These are phyloP conservation scores for Sambucus nigra DNA, from an alignment of 129 eudicot species.

Conservation along the genomic window DNA sequence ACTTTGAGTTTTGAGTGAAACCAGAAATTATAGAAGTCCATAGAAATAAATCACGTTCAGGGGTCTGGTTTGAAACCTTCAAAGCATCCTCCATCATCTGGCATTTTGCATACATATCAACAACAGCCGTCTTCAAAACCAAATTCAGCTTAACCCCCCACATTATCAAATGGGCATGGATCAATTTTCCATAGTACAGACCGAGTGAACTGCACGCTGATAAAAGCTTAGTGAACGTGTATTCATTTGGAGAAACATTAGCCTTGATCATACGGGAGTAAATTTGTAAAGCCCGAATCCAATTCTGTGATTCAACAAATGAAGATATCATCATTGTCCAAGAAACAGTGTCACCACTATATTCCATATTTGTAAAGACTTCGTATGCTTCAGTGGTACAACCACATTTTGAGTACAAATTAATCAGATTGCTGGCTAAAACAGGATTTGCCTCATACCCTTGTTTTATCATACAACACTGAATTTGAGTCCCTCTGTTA, in stretches of 20 bases:
- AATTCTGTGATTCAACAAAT: too few species aligned
- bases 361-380: not conserved
- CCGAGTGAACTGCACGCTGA: constrained; percentile 8
- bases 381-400: constrained; percentile 1
- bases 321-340: constrained; percentile 13
- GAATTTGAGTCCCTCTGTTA: too few species aligned
- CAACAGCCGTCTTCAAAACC: constrained; percentile 15
- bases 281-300: constrained; percentile 7
- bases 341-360: constrained; percentile 6
- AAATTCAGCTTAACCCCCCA: constrained; percentile 11
- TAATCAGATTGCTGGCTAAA: constrained; percentile 6
- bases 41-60: constrained; percentile 3
- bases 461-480: too few species aligned
- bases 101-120: constrained; percentile 14
- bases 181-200: constrained; percentile 14
- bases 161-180: constrained; percentile 8
- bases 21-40: constrained; percentile 10
- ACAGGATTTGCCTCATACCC: constrained; percentile 9
- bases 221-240: constrained; percentile 5
- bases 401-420: too few species aligned
- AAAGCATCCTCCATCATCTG: constrained; percentile 8
- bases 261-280: constrained; percentile 3
- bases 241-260: constrained; percentile 7
- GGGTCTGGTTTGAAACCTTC: constrained; percentile 8
- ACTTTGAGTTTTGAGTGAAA: constrained; percentile 1